Evolutionary conservation across 1,284 basidiomycete species (phyloP).

Genomic region (Puccinia triticina): DNA sequence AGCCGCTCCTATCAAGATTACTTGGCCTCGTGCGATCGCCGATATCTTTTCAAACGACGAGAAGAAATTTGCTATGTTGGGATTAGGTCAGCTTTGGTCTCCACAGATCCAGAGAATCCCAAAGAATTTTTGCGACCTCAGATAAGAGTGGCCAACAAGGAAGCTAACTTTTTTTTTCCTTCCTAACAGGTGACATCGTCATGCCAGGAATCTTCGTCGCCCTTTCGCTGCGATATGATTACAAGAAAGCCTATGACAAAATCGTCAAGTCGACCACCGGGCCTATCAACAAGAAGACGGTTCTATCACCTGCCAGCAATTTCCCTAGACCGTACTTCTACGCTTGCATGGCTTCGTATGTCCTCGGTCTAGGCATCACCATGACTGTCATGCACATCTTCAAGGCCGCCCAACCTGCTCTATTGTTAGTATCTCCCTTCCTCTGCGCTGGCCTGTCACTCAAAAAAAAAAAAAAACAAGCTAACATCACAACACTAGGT

Average conservation of each 20-base stretch:
- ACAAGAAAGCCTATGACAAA: conserved; percentile 60
- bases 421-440: conserved; percentile 69
- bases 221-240: conserved; percentile 84
- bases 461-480: not conserved
- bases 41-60: conserved; percentile 46
- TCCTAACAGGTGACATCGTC: conserved; percentile 73
- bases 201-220: conserved; percentile 81
- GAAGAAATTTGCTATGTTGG: conserved; percentile 82
- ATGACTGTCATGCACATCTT: conserved; percentile 86
- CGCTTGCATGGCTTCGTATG: conserved; percentile 73
- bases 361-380: conserved; percentile 75
- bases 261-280: conserved; percentile 26
- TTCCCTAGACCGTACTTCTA: conserved; percentile 80
- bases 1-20: conserved; percentile 65
- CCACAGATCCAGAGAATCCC: not conserved
- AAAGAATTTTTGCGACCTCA: not conserved
- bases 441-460: not conserved
- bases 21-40: conserved; percentile 61
- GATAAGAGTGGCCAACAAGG: not conserved
- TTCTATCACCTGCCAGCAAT: conserved; percentile 50
- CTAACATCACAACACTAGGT: conserved; percentile 33
- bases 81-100: conserved; percentile 64
- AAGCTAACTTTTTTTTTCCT: not conserved
- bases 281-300: conserved; percentile 43
- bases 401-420: conserved; percentile 81